Evolutionary conservation across 495 filamentous ascomycete genomes (phyloP).

Genomic region (Aspergillus nanangensis): DNA sequence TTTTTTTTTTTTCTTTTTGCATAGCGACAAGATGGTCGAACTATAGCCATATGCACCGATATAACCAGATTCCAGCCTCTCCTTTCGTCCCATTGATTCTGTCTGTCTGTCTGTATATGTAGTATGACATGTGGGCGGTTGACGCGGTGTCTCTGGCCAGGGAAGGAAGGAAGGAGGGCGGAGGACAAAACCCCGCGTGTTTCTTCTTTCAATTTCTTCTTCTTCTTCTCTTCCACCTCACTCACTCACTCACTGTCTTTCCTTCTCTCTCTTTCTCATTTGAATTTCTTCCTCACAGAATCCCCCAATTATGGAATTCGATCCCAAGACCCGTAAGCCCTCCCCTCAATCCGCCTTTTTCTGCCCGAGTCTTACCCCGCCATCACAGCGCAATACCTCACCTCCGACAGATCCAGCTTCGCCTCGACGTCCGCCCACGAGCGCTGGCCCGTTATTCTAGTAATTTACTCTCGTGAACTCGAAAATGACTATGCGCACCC

Average conservation of each 20-base stretch:
- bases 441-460: conserved; percentile 91
- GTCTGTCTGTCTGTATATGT: no score
- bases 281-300: not conserved
- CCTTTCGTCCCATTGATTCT: not conserved
- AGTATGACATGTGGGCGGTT: no score
- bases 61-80: no score
- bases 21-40: conserved; percentile 17
- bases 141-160: no score
- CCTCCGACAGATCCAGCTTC: conserved; percentile 80
- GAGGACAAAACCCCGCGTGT: no score
- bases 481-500: not conserved
- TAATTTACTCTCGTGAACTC: conserved; percentile 30
- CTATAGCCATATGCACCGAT: not conserved
- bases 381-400: conserved; percentile 65
- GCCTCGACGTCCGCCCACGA: conserved; percentile 76
- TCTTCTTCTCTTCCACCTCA: no score
- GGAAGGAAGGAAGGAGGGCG: no score
- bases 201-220: no score
- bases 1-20: no score
- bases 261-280: not conserved
- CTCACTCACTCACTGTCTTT: not conserved
- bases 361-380: not conserved
- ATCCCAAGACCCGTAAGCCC: conserved; percentile 57
- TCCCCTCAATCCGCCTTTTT: conserved; percentile 11
- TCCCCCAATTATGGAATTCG: conserved; percentile 69